phyloP scores from a whole-genome alignment of 441 rosid genomes.

The Aquilaria agallochum region DNA sequence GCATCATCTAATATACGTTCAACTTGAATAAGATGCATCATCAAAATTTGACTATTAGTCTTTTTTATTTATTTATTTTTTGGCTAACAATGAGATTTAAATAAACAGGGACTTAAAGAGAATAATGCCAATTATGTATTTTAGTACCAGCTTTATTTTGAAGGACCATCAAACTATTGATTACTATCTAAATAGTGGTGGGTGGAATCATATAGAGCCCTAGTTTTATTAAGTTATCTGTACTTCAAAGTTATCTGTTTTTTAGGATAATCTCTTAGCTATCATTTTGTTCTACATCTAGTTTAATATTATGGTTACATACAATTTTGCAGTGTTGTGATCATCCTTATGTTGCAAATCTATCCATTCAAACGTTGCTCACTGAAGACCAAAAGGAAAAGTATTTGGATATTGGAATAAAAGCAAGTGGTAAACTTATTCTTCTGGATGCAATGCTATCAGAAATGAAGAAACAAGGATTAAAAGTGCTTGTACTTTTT shows the following conservation, averaged over 20 bases:
- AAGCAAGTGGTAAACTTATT: slow-evolving; percentile 89
- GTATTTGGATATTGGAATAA: slow-evolving; percentile 65
- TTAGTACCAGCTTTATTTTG: too few species aligned
- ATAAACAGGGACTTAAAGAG: too few species aligned
- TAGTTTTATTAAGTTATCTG: not conserved
- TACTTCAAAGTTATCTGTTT: too few species aligned
- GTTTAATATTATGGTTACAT: not conserved
- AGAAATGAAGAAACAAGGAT: slow-evolving; percentile 49
- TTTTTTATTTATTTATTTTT: too few species aligned
- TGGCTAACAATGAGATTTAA: too few species aligned
- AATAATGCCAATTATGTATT: too few species aligned
- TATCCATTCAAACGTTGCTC: slow-evolving; percentile 33
- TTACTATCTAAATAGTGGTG: not conserved
- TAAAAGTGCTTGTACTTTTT: slow-evolving; percentile 75
- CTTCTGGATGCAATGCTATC: slow-evolving; percentile 76
- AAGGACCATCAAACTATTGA: too few species aligned
- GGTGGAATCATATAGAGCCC: not conserved
- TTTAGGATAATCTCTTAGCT: too few species aligned
- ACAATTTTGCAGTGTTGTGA: slow-evolving; percentile 80
- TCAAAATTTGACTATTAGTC: too few species aligned
- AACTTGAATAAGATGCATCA: too few species aligned
- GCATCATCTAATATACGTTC: not conserved
- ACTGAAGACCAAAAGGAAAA: slow-evolving; percentile 35
- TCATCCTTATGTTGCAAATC: slow-evolving; percentile 76
- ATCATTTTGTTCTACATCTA: not conserved